Percentiles rank a stretch among this genome's conserved stretches.
These are phyloP conservation scores for Coccomyxa sp. DNA, from an alignment of 139 green algal genomes.

Conservation along the genomic window DNA sequence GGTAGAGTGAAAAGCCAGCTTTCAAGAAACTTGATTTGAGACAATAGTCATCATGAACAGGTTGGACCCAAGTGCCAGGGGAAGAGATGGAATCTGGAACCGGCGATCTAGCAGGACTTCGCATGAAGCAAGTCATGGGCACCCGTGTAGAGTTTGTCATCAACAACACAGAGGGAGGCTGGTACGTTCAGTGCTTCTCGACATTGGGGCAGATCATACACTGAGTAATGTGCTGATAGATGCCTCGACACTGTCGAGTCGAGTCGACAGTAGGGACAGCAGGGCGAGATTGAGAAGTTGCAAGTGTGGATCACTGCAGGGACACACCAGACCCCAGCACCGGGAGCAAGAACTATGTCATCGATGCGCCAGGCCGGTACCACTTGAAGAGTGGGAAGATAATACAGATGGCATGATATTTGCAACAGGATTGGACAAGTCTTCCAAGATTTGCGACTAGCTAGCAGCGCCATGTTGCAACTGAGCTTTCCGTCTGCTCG, in stretches of 20 bases:
- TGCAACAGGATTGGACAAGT: too few relatives aligned
- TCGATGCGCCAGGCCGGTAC: conserved; percentile 6
- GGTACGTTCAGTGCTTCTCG: background rate
- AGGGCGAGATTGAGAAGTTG: background rate
- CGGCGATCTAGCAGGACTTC: background rate
- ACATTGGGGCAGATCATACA: background rate
- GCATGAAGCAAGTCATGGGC: background rate
- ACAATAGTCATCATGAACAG: background rate
- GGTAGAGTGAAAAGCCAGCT: too few relatives aligned
- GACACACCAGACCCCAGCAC: conserved; percentile 17
- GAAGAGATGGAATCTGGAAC: background rate
- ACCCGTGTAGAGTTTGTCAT: conserved; percentile 14
- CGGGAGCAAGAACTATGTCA: conserved; percentile 14
- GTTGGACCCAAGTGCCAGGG: conserved; percentile 12
- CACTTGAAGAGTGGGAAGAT: conserved; percentile 5
- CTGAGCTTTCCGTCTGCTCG: background rate
- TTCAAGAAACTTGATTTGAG: too few relatives aligned
- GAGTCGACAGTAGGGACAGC: background rate
- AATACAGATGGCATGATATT: background rate
- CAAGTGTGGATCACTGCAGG: background rate
- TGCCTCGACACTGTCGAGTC: too few relatives aligned
- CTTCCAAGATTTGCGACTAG: too few relatives aligned
- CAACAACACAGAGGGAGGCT: conserved; percentile 7
- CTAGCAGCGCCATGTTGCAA: background rate
- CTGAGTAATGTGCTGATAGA: too few relatives aligned